Percentiles rank a stretch among this genome's conserved stretches.
Evolutionary conservation across 2,329 filamentous ascomycete species (phyloP).

Genomic region (Neonectria magnoliae): DNA sequence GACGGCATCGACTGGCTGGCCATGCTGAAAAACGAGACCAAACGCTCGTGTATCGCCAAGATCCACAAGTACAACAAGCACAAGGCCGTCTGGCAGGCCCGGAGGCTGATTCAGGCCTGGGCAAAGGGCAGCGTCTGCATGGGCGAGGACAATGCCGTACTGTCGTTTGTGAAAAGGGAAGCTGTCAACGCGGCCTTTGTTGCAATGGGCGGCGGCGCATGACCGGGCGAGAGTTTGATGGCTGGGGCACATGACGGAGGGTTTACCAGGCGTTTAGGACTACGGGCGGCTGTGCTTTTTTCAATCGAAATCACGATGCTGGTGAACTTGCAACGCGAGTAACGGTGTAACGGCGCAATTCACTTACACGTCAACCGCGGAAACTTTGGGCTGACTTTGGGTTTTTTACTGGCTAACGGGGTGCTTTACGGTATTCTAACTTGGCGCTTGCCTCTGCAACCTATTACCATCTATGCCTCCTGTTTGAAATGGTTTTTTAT

Average conservation of each 20-base stretch:
- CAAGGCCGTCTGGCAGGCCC: slow-evolving; percentile 44
- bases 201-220: slow-evolving; percentile 30
- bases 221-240: background rate
- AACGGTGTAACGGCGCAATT: background rate
- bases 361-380: background rate
- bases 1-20: slow-evolving; percentile 35
- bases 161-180: slow-evolving; percentile 38
- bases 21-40: slow-evolving; percentile 32
- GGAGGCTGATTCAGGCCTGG: slow-evolving; percentile 40
- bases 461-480: slow-evolving; percentile 6
- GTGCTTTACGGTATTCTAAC: background rate
- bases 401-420: background rate
- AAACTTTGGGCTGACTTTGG: background rate
- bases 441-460: too few species aligned
- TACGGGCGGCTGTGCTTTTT: background rate
- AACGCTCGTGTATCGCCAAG: slow-evolving; percentile 36
- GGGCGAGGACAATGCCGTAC: slow-evolving; percentile 29
- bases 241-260: background rate
- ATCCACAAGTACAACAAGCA: slow-evolving; percentile 47
- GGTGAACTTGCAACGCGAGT: background rate
- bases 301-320: background rate
- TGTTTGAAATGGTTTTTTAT: slow-evolving; percentile 39
- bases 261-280: background rate
- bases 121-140: slow-evolving; percentile 39
- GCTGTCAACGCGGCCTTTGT: slow-evolving; percentile 34